Conservation (phyloP, 805 yeast genomes). For the Starmera caribaea region DNA sequence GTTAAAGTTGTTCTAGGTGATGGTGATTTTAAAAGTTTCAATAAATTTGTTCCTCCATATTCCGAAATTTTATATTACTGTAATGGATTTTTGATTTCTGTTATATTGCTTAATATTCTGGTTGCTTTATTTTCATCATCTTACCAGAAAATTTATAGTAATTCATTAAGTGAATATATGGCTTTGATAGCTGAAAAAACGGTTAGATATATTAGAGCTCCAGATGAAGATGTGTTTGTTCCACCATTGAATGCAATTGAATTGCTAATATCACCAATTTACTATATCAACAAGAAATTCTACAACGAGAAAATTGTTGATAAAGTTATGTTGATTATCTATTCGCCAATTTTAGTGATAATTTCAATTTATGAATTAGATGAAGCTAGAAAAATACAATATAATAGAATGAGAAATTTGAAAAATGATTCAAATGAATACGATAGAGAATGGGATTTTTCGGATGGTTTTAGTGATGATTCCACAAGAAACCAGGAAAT, state of each 20-base stretch:
- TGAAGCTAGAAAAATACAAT: constrained; percentile 59
- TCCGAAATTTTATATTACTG: constrained; percentile 71
- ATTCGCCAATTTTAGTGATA: constrained; percentile 55
- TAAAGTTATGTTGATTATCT: constrained; percentile 51
- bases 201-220: constrained; percentile 75
- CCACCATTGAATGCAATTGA: constrained; percentile 81
- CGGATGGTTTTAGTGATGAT: constrained; percentile 48
- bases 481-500: too few species aligned
- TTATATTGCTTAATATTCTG: constrained; percentile 70
- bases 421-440: constrained; percentile 74
- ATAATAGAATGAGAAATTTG: constrained; percentile 53
- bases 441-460: constrained; percentile 75
- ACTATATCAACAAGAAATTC: constrained; percentile 23
- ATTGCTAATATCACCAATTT: constrained; percentile 36
- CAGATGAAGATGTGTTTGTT: constrained; percentile 75
- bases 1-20: constrained; percentile 67
- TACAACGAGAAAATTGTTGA: constrained; percentile 32
- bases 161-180: constrained; percentile 77
- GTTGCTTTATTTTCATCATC: constrained; percentile 83
- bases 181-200: constrained; percentile 82
- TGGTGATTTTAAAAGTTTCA: constrained; percentile 62
- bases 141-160: constrained; percentile 68
- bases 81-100: constrained; percentile 67
- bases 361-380: constrained; percentile 57
- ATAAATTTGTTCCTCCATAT: constrained; percentile 73